Percentiles rank a stretch among this genome's conserved stretches.
Evolutionary conservation across 2,329 filamentous ascomycete genomes (phyloP).

Genomic region (Diaporthe citriasiana): DNA sequence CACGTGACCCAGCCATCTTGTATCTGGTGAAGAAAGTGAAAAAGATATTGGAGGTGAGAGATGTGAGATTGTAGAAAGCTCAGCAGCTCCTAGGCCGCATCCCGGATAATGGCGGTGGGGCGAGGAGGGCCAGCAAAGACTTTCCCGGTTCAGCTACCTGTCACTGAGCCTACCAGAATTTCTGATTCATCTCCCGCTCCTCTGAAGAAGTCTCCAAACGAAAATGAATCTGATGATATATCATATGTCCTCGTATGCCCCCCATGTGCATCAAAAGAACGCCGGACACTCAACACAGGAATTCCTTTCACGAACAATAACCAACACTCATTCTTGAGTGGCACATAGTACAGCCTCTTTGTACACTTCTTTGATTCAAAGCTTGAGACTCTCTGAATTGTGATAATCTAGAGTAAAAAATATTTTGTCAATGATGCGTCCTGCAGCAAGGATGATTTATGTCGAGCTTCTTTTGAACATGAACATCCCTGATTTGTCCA

Average conservation of each 20-base stretch:
- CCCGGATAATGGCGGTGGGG: not conserved
- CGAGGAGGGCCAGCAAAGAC: too few species aligned
- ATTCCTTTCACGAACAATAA: not conserved
- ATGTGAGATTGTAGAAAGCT: not conserved
- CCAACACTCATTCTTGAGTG: not conserved
- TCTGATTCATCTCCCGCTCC: too few species aligned
- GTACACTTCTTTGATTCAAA: too few species aligned
- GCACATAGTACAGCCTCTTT: too few species aligned
- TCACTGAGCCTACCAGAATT: not conserved
- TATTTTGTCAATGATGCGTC: too few species aligned
- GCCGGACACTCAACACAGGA: not conserved
- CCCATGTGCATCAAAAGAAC: too few species aligned
- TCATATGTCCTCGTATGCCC: not conserved
- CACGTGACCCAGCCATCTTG: not conserved
- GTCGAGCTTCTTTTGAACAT: too few species aligned
- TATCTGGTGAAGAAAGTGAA: not conserved
- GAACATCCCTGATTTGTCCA: too few species aligned
- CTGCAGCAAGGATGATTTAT: too few species aligned
- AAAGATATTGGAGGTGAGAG: not conserved
- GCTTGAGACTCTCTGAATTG: too few species aligned
- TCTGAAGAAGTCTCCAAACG: not conserved
- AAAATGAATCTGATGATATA: not conserved
- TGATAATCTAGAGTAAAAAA: too few species aligned
- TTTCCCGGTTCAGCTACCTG: not conserved
- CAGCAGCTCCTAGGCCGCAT: not conserved